Percentiles rank a stretch among this genome's conserved stretches.
These are phyloP conservation scores for Erysimum pusillum DNA, from an alignment of 441 rosid species.

Conservation along the genomic window DNA sequence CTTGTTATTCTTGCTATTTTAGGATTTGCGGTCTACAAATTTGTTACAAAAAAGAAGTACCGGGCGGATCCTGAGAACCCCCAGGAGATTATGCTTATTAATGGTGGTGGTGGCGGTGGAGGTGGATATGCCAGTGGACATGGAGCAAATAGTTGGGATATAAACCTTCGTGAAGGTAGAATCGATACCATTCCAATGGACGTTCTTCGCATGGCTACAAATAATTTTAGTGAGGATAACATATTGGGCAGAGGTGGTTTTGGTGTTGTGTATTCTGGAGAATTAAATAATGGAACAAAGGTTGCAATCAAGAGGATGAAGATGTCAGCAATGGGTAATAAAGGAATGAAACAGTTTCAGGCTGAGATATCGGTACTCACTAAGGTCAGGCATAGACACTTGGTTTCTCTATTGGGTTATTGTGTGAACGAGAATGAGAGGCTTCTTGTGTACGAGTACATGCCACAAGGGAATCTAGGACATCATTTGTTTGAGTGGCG, in stretches of 20 bases:
- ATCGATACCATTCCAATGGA: constrained; percentile 71
- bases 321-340: constrained; percentile 61
- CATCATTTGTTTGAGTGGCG: constrained; percentile 76
- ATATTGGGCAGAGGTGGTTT: constrained; percentile 89
- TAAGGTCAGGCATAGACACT: constrained; percentile 88
- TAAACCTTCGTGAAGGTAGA: constrained; percentile 62
- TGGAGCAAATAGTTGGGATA: constrained; percentile 54
- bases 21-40: constrained; percentile 66
- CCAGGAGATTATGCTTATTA: constrained; percentile 41
- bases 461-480: constrained; percentile 88
- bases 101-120: constrained; percentile 40
- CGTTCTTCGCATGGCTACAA: constrained; percentile 79
- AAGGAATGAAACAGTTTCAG: constrained; percentile 83
- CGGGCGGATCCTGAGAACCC: constrained; percentile 52
- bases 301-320: constrained; percentile 96
- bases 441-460: constrained; percentile 87
- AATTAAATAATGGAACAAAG: constrained; percentile 72
- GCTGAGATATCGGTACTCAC: constrained; percentile 89
- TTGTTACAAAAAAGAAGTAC: constrained; percentile 51
- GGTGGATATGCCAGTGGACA: constrained; percentile 47
- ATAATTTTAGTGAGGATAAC: constrained; percentile 72
- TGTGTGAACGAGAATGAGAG: constrained; percentile 88
- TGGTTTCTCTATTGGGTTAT: constrained; percentile 86
- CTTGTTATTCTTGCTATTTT: constrained; percentile 59
- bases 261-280: constrained; percentile 91